A percentile compares a stretch with the other conserved stretches of the same genome.
Evolutionary conservation across 495 filamentous ascomycete species (phyloP).

Genomic region (Xylaria scruposa): DNA sequence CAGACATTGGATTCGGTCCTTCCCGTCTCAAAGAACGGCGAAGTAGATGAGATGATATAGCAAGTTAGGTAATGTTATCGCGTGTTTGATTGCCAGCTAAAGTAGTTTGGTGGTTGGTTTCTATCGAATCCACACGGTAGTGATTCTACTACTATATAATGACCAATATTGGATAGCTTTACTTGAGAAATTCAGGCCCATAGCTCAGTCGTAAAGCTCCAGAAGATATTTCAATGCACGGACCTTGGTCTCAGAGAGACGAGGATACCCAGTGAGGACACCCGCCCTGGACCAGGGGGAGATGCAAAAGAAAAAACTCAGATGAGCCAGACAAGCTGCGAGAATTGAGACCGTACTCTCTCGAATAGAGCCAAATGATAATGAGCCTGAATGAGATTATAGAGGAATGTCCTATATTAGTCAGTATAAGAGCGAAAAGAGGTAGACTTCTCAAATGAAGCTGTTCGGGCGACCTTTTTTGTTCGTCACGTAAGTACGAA

Average conservation of each 20-base stretch:
- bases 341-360: not conserved
- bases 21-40: not conserved
- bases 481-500: too few species aligned
- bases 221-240: not conserved
- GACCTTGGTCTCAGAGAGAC: not conserved
- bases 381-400: not conserved
- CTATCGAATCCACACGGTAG: not conserved
- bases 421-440: not conserved
- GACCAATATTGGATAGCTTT: constrained; percentile 1
- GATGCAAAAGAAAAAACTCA: not conserved
- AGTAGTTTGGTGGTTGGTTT: not conserved
- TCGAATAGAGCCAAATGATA: not conserved
- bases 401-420: not conserved
- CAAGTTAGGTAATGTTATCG: not conserved
- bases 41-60: not conserved
- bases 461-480: not conserved
- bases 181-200: constrained; percentile 4
- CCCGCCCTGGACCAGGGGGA: not conserved
- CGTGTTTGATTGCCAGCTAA: not conserved
- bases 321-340: not conserved
- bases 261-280: constrained; percentile 1
- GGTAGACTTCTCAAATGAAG: constrained; percentile 11
- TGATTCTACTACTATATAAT: not conserved
- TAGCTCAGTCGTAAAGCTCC: constrained; percentile 3
- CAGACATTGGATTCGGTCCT: not conserved